Conservation (phyloP, 257 asterid species). For the Datura wrightii region DNA sequence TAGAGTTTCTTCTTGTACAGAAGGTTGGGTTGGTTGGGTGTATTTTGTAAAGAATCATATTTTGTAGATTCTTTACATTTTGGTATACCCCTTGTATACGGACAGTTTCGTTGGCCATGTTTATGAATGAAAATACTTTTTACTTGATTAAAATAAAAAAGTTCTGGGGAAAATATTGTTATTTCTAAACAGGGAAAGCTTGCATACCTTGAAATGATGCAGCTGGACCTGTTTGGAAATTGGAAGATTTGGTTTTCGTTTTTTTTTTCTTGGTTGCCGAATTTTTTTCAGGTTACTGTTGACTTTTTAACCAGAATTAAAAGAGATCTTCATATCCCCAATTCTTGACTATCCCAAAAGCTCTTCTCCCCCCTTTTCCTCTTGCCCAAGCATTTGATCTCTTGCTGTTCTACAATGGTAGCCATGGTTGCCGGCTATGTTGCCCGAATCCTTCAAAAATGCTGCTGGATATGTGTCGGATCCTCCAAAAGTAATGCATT, state of each 20-base stretch:
- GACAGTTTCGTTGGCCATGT: too few relatives aligned
- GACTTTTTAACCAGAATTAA: not conserved
- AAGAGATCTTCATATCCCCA: not conserved
- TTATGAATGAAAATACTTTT: too few relatives aligned
- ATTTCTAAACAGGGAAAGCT: not conserved
- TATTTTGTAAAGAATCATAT: too few relatives aligned
- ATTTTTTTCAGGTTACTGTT: not conserved
- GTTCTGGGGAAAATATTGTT: not conserved
- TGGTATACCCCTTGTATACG: too few relatives aligned
- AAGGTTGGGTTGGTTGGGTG: too few relatives aligned
- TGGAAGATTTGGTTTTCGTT: not conserved
- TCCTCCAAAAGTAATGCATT: not conserved
- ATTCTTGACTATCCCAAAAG: not conserved
- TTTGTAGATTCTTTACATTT: too few relatives aligned
- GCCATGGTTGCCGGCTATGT: not conserved
- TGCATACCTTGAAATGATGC: not conserved
- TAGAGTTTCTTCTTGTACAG: too few relatives aligned
- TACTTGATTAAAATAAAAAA: too few relatives aligned
- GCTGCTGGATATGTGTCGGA: not conserved
- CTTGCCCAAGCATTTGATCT: not conserved
- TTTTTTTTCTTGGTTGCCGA: not conserved
- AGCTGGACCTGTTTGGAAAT: not conserved
- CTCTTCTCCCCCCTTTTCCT: slow-evolving; percentile 5
- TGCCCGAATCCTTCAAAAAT: not conserved
- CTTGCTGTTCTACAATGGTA: not conserved